Evolutionary conservation across 2,329 filamentous ascomycete genomes (phyloP), one percentile per base, ranked within the genome.

Genomic region (Calonectria crousiana): DNA sequence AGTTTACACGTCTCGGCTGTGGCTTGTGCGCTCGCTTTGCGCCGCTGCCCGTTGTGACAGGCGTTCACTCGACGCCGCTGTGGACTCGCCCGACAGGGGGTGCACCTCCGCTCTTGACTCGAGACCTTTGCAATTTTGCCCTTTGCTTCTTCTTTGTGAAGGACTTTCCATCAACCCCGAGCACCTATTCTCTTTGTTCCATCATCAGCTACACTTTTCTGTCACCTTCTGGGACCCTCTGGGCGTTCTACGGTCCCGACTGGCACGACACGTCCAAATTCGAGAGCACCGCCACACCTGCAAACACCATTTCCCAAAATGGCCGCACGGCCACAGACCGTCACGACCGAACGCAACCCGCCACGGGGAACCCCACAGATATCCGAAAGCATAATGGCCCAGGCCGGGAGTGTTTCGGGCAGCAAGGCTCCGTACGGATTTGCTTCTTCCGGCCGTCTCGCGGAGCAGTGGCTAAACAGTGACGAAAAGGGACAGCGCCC

Each of bases 271-370:
- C 34, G 14, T 41, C 34, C 6, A 13, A 9, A 38, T 20, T 38
- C 34, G 16, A 10, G 32, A 6, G 34, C 56, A 62, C 60, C 30
- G 60, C 60, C 60, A 65, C 60, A 65, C 41, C 13, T 4, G 14
- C 14, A 26, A 26, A 26, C n/a, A 28, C 26, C 16, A 41, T 41
- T 52, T 30, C 58, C 34, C 23, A 49, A 44, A 52, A 56, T 56
- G 65, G 47, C n/a, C 65, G 32, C 65, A 13, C 26, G 23, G 69
- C 69, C 69, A 67, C 69, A 71, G 32, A 23, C 62, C 47, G 30
- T 62, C 18, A 34, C 60, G 34, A 13, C 68, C 34, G 52, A 49
- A 44, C 60, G 36, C 51, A 62, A 9, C 23, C 49, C 28, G 38
- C 60, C 52, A 67, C 69, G 38, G n/a, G 49, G n/a, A 11, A 23